Evolutionary conservation across 2,329 filamentous ascomycete genomes (phyloP), one percentile per base, ranked within the genome.

Genomic region (Alternaria angustiovoidea): DNA sequence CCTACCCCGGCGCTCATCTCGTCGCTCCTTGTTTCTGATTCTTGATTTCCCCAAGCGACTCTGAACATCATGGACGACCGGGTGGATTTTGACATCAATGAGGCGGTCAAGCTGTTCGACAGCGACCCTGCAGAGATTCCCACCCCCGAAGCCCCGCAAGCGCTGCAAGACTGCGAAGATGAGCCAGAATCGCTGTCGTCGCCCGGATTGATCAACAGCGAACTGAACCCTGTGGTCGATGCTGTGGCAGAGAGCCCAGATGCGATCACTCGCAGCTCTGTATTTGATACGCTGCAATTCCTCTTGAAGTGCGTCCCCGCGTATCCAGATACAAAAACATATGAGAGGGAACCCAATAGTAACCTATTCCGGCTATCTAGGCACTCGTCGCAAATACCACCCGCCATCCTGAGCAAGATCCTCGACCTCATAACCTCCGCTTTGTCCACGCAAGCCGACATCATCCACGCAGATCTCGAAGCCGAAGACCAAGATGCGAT

Each of bases 21-120:
- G 56, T 65, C 59, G 63, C 59, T 64, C 67, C 57, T 63, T 62
- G 51, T 62, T 64, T 41, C 47, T 61, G 53, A 18, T 57, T 61
- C 51, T 55, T 55, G 30, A 26, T 51, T 51, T 46, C 36, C 59
- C 59, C 61, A 54, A 51, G 54, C 62, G 54, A 65, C 54, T 64
- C 57, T 66, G 67, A 68, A 75, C 89, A 90, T 84, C 74, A 91
- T 91, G 83, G 85, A 85, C 70, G 82, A 84, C 66, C 82, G 80
- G 65, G 87, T 93, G 77, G 87, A 90, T 75, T 99, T 99, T 82
- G 92, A 98, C 79, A 92, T 99, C 80, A 97, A 97, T 79, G 91
- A 97, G 83, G 93, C 93, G 67, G 90, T 98, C 79, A 97, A 97
- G 85, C 88, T 92, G 78, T 99, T 97, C 81, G 92, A 97, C 87